These are phyloP conservation scores for Microsporum ferrugineum DNA, from an alignment of 2,329 filamentous ascomycete genomes.

Conservation along the genomic window DNA sequence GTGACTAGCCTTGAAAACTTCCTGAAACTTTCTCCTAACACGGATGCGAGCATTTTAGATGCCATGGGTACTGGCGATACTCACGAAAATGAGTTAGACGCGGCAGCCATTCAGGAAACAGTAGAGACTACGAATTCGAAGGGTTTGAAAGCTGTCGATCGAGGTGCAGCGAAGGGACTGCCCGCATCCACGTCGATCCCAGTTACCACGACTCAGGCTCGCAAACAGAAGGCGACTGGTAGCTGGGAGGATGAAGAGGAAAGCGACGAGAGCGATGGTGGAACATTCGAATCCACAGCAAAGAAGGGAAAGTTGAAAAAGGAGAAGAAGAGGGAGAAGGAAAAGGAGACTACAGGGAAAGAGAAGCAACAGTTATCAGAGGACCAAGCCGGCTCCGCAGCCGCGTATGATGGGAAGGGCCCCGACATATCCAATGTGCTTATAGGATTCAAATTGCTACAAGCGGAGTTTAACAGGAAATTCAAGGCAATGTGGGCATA, in stretches of 20 bases:
- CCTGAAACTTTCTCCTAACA: conserved; percentile 19
- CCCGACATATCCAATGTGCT: conserved; percentile 18
- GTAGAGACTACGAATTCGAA: neutral
- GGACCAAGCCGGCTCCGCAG: neutral
- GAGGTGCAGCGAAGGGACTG: neutral
- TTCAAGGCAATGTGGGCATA: conserved; percentile 19
- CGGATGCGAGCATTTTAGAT: conserved; percentile 17
- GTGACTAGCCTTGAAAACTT: conserved; percentile 25
- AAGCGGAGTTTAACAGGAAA: conserved; percentile 25
- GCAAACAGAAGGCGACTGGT: conserved; percentile 13
- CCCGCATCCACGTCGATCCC: neutral
- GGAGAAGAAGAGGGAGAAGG: neutral
- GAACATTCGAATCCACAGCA: neutral
- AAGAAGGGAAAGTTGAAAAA: neutral
- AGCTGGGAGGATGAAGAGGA: conserved; percentile 19
- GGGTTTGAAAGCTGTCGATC: neutral
- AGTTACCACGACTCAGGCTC: neutral
- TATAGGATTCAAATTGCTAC: conserved; percentile 22
- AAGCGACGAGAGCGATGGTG: conserved; percentile 11
- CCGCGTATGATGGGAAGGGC: conserved; percentile 10
- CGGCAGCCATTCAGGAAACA: conserved; percentile 4
- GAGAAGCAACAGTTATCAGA: neutral
- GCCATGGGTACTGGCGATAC: conserved; percentile 22
- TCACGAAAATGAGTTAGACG: conserved; percentile 17
- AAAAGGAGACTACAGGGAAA: neutral